Percentiles rank a stretch among this genome's conserved stretches.
phyloP scores from a whole-genome alignment of 192 early-diverging fungal genomes.

The Physocladia obscura region DNA sequence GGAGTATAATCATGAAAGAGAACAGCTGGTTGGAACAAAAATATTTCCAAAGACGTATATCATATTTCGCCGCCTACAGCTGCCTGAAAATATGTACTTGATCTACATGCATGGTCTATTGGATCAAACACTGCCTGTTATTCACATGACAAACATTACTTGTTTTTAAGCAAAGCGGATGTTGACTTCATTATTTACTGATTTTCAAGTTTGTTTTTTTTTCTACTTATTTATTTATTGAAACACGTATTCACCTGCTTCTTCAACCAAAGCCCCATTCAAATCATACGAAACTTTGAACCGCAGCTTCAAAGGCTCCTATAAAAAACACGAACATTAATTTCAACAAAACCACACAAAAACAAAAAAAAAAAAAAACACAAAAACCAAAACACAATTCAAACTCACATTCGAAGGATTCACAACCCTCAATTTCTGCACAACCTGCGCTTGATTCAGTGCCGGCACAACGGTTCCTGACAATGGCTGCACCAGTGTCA shows the following conservation, averaged over 20 bases:
- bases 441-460: conserved; percentile 47
- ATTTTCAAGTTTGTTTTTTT: too few species aligned
- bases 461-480: conserved; percentile 42
- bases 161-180: too few species aligned
- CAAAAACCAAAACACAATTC: too few species aligned
- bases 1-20: too few species aligned
- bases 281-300: conserved; percentile 50
- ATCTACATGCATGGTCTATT: too few species aligned
- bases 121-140: too few species aligned
- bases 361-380: not conserved
- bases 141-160: too few species aligned
- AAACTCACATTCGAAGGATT: conserved; percentile 47
- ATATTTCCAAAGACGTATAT: too few species aligned
- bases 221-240: not conserved
- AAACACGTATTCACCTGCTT: conserved; percentile 45
- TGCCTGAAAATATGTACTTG: too few species aligned
- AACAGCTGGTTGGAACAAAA: too few species aligned
- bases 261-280: conserved; percentile 59
- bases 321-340: not conserved
- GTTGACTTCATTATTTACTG: not conserved
- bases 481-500: conserved; percentile 46
- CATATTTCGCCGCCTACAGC: too few species aligned
- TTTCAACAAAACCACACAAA: not conserved
- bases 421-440: conserved; percentile 40
- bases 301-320: conserved; percentile 46